Base-by-base conservation (phyloP, 106 monocot species). In the Ottelia alismoides region DNA sequence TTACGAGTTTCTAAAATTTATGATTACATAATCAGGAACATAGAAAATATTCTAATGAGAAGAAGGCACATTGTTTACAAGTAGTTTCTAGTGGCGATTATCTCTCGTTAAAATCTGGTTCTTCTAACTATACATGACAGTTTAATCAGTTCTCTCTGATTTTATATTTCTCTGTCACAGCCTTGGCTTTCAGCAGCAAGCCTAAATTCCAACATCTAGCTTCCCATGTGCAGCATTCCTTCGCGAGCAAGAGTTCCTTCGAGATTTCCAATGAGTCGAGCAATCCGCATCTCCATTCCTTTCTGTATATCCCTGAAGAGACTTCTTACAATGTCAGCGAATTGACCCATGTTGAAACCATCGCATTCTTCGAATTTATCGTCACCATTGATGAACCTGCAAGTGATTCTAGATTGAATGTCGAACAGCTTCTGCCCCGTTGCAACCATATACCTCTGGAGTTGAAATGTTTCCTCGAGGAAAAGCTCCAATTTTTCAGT, bases 251-350 rank as follows among this genome's bases (percentile, higher is more conserved):
- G 65, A 20, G 77, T 81, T 1, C 80, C 90, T 35, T 90, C 90
- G 14, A 90, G n/a, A 45, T 90, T 83, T 1, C 90, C 90, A 30
- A 90, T 84, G 18, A 90, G 77, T 31, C 90, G 70, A 49, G 84
- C 74, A 32, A 91, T 77, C 30, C 80, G 35, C 45, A 80, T 56
- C 61, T 78, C 90, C 27, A 78, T 47, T 1, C 90, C 90, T 53
- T 69, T 74, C 61, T 90, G 90, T 44, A 90, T 64, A 17, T 90
- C 84, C 52, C 63, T 77, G 40, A 84, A 84, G 16, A 84, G 59
- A 21, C 55, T 65, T 12, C 71, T 72, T 4, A 78, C 62, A 31
- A 80, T 62, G 45, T 80, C 77, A 18, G 74, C 65, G 31, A 84
- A 77, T 60, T 75, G 77, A 27, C 62, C 60, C 58, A 79, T 55